Percentiles rank a stretch among this genome's conserved stretches.
These are phyloP conservation scores for Dactylellina haptotyla DNA, from an alignment of 2,329 filamentous ascomycete genomes.

Conservation along the genomic window DNA sequence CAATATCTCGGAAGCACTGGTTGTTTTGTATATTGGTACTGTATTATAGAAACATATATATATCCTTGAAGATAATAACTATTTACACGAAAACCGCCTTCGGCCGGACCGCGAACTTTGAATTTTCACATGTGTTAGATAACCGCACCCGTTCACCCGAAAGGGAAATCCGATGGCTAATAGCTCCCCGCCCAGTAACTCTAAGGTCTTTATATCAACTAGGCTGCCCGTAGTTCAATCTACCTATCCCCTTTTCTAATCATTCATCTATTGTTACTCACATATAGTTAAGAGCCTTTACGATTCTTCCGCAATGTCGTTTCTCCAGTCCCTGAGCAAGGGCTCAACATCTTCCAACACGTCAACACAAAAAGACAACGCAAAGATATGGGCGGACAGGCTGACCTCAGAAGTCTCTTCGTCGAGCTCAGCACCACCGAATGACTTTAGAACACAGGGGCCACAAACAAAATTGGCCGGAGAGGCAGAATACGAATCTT, in stretches of 20 bases:
- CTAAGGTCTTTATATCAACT: neutral
- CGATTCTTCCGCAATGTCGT: conserved; percentile 19
- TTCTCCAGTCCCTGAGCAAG: conserved; percentile 39
- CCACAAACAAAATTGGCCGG: neutral
- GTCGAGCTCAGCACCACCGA: conserved; percentile 11
- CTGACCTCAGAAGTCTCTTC: conserved; percentile 4
- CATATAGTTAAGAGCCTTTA: neutral
- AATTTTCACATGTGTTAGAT: conserved; percentile 48
- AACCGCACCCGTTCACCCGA: conserved; percentile 18
- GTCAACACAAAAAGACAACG: conserved; percentile 46
- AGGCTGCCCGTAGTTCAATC: neutral
- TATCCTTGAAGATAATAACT: neutral
- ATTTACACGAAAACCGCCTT: conserved; percentile 6
- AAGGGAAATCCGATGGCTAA: conserved; percentile 4
- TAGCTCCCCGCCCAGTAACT: too few species aligned
- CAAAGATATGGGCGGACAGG: conserved; percentile 38
- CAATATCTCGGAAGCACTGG: neutral
- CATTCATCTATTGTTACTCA: neutral
- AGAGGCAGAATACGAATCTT: conserved; percentile 25
- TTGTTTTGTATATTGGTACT: neutral
- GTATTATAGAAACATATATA: too few species aligned
- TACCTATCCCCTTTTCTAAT: neutral
- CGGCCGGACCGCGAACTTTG: conserved; percentile 43
- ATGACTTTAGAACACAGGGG: conserved; percentile 12
- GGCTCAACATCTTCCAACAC: conserved; percentile 44